phyloP scores from a whole-genome alignment of 1,284 basidiomycete species.

The Ustilago xerochloae region DNA sequence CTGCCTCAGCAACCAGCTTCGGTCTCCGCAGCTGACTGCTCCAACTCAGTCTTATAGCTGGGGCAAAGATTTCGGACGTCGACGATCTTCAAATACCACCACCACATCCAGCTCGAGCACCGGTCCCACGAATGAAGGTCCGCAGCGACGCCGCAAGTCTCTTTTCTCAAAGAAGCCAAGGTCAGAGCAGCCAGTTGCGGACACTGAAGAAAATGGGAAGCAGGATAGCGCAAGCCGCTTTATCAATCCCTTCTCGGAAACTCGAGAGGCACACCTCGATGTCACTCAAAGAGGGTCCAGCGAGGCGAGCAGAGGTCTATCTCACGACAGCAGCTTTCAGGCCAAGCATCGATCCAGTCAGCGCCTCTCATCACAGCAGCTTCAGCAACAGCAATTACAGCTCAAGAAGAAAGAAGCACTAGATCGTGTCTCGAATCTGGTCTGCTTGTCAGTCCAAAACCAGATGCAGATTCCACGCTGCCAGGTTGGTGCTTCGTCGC shows the following conservation, averaged over 20 bases:
- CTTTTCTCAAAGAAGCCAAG: constrained; percentile 32
- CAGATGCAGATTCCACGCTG: constrained; percentile 7
- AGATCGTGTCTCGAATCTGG: constrained; percentile 30
- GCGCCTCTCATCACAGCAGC: constrained; percentile 12
- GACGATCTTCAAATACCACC: constrained; percentile 34
- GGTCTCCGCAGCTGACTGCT: constrained; percentile 9
- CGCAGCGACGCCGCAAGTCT: constrained; percentile 26
- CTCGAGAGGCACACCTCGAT: not conserved
- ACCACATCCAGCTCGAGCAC: constrained; percentile 15
- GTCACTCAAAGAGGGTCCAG: not conserved
- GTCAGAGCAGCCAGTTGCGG: not conserved
- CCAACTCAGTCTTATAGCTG: not conserved
- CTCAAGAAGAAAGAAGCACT: constrained; percentile 26
- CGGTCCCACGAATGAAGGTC: not conserved
- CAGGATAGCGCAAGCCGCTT: not conserved
- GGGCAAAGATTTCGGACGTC: constrained; percentile 16
- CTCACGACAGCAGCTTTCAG: not conserved
- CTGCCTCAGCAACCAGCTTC: constrained; percentile 29
- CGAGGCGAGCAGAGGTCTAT: not conserved
- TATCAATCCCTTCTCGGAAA: constrained; percentile 21
- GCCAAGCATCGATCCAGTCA: not conserved
- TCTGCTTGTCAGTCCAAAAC: constrained; percentile 28
- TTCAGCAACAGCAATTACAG: constrained; percentile 8
- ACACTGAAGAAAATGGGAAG: not conserved
- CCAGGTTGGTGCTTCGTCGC: constrained; percentile 11